Evolutionary conservation across 331 rosid species (phyloP).

Genomic region (Spiraea crenata): DNA sequence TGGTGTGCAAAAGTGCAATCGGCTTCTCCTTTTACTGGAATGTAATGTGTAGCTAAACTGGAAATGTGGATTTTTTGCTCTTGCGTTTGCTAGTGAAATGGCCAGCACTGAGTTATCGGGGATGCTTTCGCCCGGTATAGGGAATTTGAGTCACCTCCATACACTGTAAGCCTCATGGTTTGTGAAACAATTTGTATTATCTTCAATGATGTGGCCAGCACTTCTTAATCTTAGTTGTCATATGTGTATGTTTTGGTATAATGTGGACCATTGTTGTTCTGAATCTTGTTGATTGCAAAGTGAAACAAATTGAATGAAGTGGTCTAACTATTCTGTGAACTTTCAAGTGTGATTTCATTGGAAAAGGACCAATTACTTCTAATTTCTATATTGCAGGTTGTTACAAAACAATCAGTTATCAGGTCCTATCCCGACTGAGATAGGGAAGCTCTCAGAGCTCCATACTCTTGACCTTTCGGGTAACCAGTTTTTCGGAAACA

Average conservation of each 20-base stretch:
- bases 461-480: constrained; percentile 85
- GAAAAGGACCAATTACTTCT: neutral
- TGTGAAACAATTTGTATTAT: neutral
- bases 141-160: constrained; percentile 72
- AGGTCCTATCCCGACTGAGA: constrained; percentile 76
- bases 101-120: constrained; percentile 71
- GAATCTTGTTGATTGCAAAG: constrained; percentile 1
- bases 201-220: neutral
- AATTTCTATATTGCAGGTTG: constrained; percentile 44
- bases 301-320: constrained; percentile 3
- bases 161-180: constrained; percentile 57
- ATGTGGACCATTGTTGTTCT: too few species aligned
- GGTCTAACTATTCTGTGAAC: neutral
- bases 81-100: constrained; percentile 67
- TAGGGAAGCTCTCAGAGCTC: constrained; percentile 74
- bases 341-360: neutral
- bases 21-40: neutral
- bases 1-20: neutral
- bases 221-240: neutral
- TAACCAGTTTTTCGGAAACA: constrained; percentile 71
- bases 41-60: constrained; percentile 18
- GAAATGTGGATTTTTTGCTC: constrained; percentile 1
- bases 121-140: constrained; percentile 71
- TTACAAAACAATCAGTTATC: constrained; percentile 80
- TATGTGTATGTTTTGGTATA: too few species aligned